Percentiles rank a stretch among this genome's conserved stretches.
These are phyloP conservation scores for Urostyla sp. DNA, from an alignment of 73 alveolate species.

Conservation along the genomic window DNA sequence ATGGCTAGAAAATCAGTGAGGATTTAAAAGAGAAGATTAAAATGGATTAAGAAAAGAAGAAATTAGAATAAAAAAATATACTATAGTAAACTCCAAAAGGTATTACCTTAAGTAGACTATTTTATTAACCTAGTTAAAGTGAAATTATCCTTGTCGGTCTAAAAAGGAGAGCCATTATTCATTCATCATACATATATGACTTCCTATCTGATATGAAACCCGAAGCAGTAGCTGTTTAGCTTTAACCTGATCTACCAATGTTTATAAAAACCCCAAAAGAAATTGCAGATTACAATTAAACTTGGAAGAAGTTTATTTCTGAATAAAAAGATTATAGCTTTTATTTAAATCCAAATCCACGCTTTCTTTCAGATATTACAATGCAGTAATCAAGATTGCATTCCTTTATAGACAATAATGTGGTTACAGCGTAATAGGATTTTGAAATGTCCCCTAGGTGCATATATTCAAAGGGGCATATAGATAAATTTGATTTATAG, in stretches of 20 bases:
- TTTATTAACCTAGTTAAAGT: constrained; percentile 32
- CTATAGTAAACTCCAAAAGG: constrained; percentile 40
- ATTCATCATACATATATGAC: constrained; percentile 57
- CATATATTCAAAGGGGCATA: constrained; percentile 24
- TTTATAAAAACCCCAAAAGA: constrained; percentile 53
- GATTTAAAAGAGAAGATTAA: background rate
- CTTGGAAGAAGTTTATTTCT: constrained; percentile 25
- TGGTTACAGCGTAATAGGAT: constrained; percentile 36
- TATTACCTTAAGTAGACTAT: background rate
- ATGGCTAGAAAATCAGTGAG: background rate
- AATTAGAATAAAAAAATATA: background rate
- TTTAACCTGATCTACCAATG: constrained; percentile 72
- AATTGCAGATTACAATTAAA: constrained; percentile 1
- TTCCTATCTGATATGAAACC: constrained; percentile 50
- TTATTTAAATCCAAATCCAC: constrained; percentile 69
- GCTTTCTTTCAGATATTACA: constrained; percentile 49
- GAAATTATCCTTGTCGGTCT: constrained; percentile 63
- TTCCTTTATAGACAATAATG: constrained; percentile 34
- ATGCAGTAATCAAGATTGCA: constrained; percentile 41
- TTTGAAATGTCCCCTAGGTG: constrained; percentile 53
- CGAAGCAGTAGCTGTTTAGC: constrained; percentile 45
- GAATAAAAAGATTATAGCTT: constrained; percentile 45
- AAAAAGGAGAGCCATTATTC: constrained; percentile 41
- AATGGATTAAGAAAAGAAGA: background rate
- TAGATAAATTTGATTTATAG: background rate